Percentiles rank a stretch among this genome's conserved stretches.
Evolutionary conservation across 352 stramenopile species (phyloP).

Genomic region (Detonula confervacea): DNA sequence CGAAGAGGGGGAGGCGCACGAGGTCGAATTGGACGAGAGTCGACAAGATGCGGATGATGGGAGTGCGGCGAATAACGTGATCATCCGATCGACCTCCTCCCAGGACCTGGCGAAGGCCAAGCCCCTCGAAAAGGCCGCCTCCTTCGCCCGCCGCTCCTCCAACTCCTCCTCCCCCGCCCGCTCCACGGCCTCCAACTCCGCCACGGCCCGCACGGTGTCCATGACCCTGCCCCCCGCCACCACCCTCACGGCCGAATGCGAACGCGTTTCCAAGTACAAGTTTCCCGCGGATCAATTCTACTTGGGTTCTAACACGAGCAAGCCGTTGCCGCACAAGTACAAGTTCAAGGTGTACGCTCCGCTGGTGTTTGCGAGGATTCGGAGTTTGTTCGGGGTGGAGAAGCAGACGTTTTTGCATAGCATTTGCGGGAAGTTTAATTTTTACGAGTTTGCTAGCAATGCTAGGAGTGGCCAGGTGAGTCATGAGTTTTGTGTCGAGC

Average conservation of each 20-base stretch:
- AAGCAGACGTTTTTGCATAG: constrained; percentile 89
- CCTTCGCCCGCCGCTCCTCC: not conserved
- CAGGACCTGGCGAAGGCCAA: not conserved
- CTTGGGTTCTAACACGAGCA: constrained; percentile 30
- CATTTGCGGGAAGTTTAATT: constrained; percentile 88
- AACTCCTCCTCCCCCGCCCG: not conserved
- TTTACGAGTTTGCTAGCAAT: constrained; percentile 96
- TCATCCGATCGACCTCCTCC: not conserved
- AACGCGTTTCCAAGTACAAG: constrained; percentile 68
- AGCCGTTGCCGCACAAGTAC: constrained; percentile 79
- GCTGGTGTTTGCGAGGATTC: constrained; percentile 86
- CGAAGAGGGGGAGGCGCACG: not conserved
- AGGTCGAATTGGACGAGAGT: not conserved
- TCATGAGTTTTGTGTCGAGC: constrained; percentile 1
- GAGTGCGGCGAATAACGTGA: not conserved
- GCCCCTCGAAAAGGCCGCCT: not conserved
- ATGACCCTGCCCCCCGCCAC: not conserved
- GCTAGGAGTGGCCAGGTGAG: constrained; percentile 92
- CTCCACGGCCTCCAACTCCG: not conserved
- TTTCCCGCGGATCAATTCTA: constrained; percentile 51
- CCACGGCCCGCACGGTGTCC: too few relatives aligned
- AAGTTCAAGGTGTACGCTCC: constrained; percentile 89
- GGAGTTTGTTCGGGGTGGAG: constrained; percentile 85
- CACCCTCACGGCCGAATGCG: constrained; percentile 81
- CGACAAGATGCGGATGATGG: not conserved